Evolutionary conservation across 140 eudicot species (phyloP).

Genomic region (Bidens hawaiensis): DNA sequence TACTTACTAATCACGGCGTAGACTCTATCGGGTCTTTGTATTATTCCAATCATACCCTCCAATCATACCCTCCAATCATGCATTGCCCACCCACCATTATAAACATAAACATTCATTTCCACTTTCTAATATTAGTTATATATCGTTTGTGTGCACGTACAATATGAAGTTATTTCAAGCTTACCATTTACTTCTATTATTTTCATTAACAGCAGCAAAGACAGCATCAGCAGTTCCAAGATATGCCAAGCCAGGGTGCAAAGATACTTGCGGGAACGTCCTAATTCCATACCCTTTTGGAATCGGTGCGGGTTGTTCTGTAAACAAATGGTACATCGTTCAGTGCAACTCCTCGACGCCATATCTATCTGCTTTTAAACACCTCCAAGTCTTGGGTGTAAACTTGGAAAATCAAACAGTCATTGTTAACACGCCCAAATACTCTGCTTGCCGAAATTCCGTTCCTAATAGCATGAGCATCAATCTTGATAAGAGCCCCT

Average conservation of each 20-base stretch:
- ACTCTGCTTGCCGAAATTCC: neutral
- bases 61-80: too few relatives aligned
- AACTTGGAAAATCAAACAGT: neutral
- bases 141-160: too few relatives aligned
- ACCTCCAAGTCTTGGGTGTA: neutral
- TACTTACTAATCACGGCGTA: too few relatives aligned
- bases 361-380: neutral
- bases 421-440: neutral
- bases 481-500: neutral
- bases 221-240: neutral
- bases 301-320: too few relatives aligned
- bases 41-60: too few relatives aligned
- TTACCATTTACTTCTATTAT: neutral
- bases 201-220: neutral
- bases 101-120: too few relatives aligned
- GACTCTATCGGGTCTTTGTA: too few relatives aligned
- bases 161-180: neutral
- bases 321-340: too few relatives aligned
- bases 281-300: slow-evolving; percentile 10
- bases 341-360: too few relatives aligned
- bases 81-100: too few relatives aligned
- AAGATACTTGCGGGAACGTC: slow-evolving; percentile 2
- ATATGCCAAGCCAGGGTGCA: slow-evolving; percentile 3
- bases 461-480: neutral
- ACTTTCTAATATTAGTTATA: too few relatives aligned